These are phyloP conservation scores for Chondrus crispus DNA, from an alignment of 23 red algal species.

Conservation along the genomic window DNA sequence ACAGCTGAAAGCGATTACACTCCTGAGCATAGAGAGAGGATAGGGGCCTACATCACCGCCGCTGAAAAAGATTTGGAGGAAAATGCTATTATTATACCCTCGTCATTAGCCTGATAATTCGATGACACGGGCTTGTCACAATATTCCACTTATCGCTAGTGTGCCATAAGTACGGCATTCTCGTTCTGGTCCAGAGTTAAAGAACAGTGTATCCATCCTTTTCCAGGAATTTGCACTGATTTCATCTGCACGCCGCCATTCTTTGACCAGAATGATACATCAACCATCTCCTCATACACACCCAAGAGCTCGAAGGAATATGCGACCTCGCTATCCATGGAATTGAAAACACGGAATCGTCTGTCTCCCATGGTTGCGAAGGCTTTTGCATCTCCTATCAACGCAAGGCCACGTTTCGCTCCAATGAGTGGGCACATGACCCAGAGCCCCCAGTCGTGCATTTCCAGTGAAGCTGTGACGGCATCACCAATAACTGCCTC, in stretches of 20 bases:
- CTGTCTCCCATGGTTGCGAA: conserved; percentile 57
- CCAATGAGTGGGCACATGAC: conserved; percentile 33
- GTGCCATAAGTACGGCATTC: too few species aligned
- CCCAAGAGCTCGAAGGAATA: conserved; percentile 18
- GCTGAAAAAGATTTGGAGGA: neutral
- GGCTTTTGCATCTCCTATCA: conserved; percentile 32
- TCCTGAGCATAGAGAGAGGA: too few species aligned
- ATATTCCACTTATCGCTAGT: too few species aligned
- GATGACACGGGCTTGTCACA: too few species aligned
- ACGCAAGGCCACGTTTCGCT: neutral
- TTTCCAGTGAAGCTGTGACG: conserved; percentile 2
- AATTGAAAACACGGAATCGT: neutral
- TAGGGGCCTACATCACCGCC: neutral
- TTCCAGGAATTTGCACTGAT: conserved; percentile 6
- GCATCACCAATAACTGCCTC: neutral
- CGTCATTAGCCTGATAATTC: too few species aligned
- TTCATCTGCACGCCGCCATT: neutral
- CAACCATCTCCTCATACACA: conserved; percentile 3
- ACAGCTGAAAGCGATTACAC: neutral
- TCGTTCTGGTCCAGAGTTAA: too few species aligned
- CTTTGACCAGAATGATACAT: conserved; percentile 30
- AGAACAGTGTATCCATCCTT: neutral
- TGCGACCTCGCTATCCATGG: neutral
- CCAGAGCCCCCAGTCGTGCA: conserved; percentile 61
- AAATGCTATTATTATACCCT: neutral